Base-by-base conservation (phyloP, 805 yeast species). In the Blastobotrys mokoenaii region DNA sequence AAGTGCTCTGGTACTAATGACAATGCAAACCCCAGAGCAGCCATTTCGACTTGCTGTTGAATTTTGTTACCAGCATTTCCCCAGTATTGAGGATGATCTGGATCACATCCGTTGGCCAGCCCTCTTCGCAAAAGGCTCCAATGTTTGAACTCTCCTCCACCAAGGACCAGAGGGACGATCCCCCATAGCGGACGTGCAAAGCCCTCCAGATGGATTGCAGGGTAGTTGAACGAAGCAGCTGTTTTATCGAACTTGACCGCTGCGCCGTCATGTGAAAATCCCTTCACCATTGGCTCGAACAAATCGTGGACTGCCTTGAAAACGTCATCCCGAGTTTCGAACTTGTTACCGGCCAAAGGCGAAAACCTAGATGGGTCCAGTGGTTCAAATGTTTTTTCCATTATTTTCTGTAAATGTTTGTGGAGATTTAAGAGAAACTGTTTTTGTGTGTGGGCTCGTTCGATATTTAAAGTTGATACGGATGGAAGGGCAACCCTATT, bases 111-210 rank as follows among this genome's bases (percentile, higher is more conserved):
- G 45, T 53, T 54, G 16, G 52, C 51, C 11, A 62, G 43, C 1
- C 65, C 66, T 25, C 40, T 48, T 9, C 52, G 47, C 48, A 46
- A 61, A 35, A 54, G 35, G 18, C 48, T 59, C 57, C 57, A 51
- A 36, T 61, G 51, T 12, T 55, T 49, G 49, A 58, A 58, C 17
- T 49, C 34, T 2, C 46, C 48, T 3, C 56, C 56, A 7, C 64
- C 62, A 4, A 46, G 44, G 18, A 40, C 58, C 25, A 46, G 49
- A 2, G 65, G 61, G 2, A 57, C 64, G 18, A 60, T 46, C 15
- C 64, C 66, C 64, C 64, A 62, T 43, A 62, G 43, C 1, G 62
- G 59, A 17, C 66, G 46, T 2, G 62, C 53, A 35, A 56, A 62
- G 2, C 65, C 65, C 45, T 62, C 65, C 10, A 61, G 48, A 12